Evolutionary conservation across 768 basidiomycete genomes (phyloP).

Genomic region (Psilocybe cyanescens): DNA sequence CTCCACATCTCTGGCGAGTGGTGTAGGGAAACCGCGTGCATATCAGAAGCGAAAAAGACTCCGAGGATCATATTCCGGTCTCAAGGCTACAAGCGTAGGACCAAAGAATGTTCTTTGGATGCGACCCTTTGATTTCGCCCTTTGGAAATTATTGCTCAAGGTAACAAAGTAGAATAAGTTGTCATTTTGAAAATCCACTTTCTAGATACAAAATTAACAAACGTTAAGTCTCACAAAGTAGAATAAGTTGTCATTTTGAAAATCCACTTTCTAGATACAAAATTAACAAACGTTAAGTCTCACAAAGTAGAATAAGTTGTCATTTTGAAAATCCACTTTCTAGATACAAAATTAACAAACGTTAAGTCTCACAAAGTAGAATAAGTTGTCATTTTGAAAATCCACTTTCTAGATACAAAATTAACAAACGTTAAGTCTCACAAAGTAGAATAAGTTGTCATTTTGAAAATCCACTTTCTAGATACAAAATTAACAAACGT

Average conservation of each 20-base stretch:
- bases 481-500: background rate
- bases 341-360: background rate
- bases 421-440: background rate
- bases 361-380: background rate
- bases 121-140: background rate
- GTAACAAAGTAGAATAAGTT: constrained; percentile 4
- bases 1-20: constrained; percentile 7
- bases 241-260: background rate
- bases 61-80: background rate
- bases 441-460: constrained; percentile 1
- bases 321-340: background rate
- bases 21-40: constrained; percentile 2
- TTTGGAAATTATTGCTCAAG: background rate
- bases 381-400: background rate
- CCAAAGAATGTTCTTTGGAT: constrained; percentile 1
- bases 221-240: no score
- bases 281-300: background rate
- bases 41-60: background rate
- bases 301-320: background rate
- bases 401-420: background rate
- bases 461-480: background rate
- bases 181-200: background rate
- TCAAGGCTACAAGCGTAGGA: background rate
- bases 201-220: background rate
- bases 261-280: background rate